phyloP scores from a whole-genome alignment of 495 filamentous ascomycete genomes.

The Neurospora terricola region DNA sequence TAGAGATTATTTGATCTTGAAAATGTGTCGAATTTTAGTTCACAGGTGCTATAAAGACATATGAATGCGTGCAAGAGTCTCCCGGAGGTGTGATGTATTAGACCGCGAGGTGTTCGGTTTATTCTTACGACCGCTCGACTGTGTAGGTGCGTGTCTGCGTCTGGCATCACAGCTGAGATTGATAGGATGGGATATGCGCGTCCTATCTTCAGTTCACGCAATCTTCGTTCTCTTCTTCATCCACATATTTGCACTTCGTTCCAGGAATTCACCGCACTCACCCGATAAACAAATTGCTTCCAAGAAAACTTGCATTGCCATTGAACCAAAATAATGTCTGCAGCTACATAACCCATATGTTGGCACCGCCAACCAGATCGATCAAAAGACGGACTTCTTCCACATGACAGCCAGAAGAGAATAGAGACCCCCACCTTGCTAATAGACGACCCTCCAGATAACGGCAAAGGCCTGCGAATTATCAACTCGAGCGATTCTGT shows the following conservation, averaged over 20 bases:
- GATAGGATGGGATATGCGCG: too few species aligned
- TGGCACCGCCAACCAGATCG: too few species aligned
- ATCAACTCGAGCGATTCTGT: neutral
- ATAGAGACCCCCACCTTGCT: neutral
- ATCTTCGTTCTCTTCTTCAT: neutral
- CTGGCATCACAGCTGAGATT: too few species aligned
- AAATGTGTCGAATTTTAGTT: too few species aligned
- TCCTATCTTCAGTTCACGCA: neutral
- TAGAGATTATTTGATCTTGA: too few species aligned
- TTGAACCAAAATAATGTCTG: neutral
- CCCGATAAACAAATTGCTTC: too few species aligned
- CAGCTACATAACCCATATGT: neutral
- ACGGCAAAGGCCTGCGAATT: neutral
- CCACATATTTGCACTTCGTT: neutral
- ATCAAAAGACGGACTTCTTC: neutral
- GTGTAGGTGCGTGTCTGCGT: too few species aligned
- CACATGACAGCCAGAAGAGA: neutral
- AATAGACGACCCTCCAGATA: neutral
- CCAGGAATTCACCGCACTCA: neutral
- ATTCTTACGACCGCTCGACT: too few species aligned
- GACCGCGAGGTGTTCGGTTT: too few species aligned
- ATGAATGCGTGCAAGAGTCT: too few species aligned
- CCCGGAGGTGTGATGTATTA: too few species aligned
- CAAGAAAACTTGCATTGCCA: neutral
- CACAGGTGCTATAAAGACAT: too few species aligned